Conservation (phyloP, 1,284 basidiomycete genomes). For the Puccinia polysora region DNA sequence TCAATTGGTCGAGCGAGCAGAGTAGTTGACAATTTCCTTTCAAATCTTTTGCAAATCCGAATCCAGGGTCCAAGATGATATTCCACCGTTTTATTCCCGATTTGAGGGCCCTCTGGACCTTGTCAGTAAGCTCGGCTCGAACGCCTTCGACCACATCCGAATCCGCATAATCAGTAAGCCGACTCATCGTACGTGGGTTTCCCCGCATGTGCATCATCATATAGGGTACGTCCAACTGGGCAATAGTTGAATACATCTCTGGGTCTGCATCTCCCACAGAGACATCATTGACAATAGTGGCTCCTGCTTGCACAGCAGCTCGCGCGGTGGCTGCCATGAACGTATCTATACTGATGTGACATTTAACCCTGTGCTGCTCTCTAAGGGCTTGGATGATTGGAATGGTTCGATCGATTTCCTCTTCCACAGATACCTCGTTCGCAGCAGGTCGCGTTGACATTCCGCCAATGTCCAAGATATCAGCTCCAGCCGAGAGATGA, state of each 20-base stretch:
- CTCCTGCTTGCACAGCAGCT: slow-evolving; percentile 73
- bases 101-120: slow-evolving; percentile 66
- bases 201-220: slow-evolving; percentile 91
- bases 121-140: slow-evolving; percentile 66
- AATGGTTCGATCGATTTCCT: slow-evolving; percentile 65
- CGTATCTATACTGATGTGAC: slow-evolving; percentile 82
- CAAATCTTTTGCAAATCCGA: slow-evolving; percentile 88
- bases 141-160: slow-evolving; percentile 67
- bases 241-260: slow-evolving; percentile 66
- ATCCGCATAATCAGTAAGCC: slow-evolving; percentile 55
- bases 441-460: slow-evolving; percentile 84
- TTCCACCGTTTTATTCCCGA: slow-evolving; percentile 83
- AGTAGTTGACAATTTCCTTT: slow-evolving; percentile 68
- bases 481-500: slow-evolving; percentile 59
- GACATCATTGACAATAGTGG: slow-evolving; percentile 92
- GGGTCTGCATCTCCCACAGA: slow-evolving; percentile 57
- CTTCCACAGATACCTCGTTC: slow-evolving; percentile 63
- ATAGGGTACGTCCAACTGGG: slow-evolving; percentile 62
- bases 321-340: slow-evolving; percentile 79
- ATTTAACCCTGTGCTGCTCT: slow-evolving; percentile 48
- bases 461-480: slow-evolving; percentile 87
- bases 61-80: slow-evolving; percentile 83
- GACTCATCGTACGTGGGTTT: slow-evolving; percentile 60
- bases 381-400: slow-evolving; percentile 56
- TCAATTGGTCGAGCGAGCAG: not conserved